Base-by-base conservation (phyloP, 768 basidiomycete species). In the Peribolospora baueri region DNA sequence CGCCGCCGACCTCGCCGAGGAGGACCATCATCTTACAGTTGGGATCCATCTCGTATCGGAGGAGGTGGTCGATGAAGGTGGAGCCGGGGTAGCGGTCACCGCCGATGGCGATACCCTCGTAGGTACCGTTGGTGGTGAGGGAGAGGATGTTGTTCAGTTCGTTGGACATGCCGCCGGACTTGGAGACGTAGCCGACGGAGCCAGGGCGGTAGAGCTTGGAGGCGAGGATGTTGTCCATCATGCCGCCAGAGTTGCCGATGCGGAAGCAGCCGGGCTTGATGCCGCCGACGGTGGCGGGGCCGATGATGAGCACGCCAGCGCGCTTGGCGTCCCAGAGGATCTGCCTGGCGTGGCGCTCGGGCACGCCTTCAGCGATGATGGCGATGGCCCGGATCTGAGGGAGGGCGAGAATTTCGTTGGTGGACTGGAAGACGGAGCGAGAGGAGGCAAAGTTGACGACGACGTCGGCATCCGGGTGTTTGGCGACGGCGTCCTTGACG, bases 161-260 rank as follows among this genome's bases (percentile, higher is more conserved):
- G 74, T 97, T 97, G 64, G 91, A 97, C 91, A 98, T 98, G 69
- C 91, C 91, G 62, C 91, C 91, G 6, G 90, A 95, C 73, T 98
- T 98, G 69, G 87, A 93, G 66, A 98, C 91, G 70, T 97, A 98
- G 65, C 90, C 91, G 63, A 98, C 84, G 9, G 88, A 87, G 55
- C 91, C 91, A 38, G 88, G 73, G 64, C 90, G 87, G 77, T 95
- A 98, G 59, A 98, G 82, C 75, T 95, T 98, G 59, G 87, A 91
- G 5, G 90, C 73, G 66, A 95, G 93, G 72, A 97, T 90, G 75
- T 97, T 98, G 75, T 98, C 91, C 90, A 95, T 93, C 91, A 97
- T 97, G 65, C 85, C 91, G 74, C 91, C 91, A 57, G 85, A 88
- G 77, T 98, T 98, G 65, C 91, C 91, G 64, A 97, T 97, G 69